A percentile compares a stretch with the other conserved stretches of the same genome.
Conservation (phyloP, 192 early-diverging fungal genomes). For the Globomyces pollinis-pini region DNA sequence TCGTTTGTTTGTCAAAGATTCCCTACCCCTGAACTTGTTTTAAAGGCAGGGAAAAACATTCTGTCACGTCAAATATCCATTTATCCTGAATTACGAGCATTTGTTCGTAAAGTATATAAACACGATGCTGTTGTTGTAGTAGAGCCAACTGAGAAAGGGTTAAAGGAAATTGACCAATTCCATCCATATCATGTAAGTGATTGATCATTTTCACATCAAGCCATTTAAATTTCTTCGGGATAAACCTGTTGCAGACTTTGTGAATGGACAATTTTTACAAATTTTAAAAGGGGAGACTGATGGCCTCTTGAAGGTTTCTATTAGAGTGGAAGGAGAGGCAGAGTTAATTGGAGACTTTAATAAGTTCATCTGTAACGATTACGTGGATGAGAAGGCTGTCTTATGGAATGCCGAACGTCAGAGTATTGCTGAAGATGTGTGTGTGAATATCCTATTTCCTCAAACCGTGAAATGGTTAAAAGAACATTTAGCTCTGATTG, state of each 20-base stretch:
- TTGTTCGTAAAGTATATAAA: constrained; percentile 65
- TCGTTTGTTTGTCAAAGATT: constrained; percentile 41
- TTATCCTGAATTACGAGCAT: constrained; percentile 70
- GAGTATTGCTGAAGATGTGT: constrained; percentile 49
- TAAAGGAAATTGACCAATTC: constrained; percentile 61
- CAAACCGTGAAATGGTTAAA: constrained; percentile 66
- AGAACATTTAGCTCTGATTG: constrained; percentile 64
- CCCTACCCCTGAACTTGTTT: constrained; percentile 39
- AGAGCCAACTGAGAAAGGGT: constrained; percentile 74
- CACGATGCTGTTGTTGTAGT: constrained; percentile 61
- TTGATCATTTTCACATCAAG: constrained; percentile 27
- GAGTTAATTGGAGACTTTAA: constrained; percentile 41
- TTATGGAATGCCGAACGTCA: constrained; percentile 74
- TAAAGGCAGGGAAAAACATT: constrained; percentile 62
- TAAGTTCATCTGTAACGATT: constrained; percentile 51
- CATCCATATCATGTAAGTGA: constrained; percentile 60
- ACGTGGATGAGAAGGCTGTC: constrained; percentile 48
- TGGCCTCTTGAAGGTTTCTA: constrained; percentile 56
- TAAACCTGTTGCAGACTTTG: constrained; percentile 67
- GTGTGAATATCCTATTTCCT: constrained; percentile 63
- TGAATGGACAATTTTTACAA: constrained; percentile 66
- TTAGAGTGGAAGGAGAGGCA: constrained; percentile 46
- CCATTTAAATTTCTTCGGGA: constrained; percentile 78
- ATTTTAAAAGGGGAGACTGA: constrained; percentile 65
- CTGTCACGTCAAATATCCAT: constrained; percentile 67